Percentiles rank a stretch among this genome's conserved stretches.
phyloP scores from a whole-genome alignment of 2,329 filamentous ascomycete genomes.

The Aspergillus ibericus region DNA sequence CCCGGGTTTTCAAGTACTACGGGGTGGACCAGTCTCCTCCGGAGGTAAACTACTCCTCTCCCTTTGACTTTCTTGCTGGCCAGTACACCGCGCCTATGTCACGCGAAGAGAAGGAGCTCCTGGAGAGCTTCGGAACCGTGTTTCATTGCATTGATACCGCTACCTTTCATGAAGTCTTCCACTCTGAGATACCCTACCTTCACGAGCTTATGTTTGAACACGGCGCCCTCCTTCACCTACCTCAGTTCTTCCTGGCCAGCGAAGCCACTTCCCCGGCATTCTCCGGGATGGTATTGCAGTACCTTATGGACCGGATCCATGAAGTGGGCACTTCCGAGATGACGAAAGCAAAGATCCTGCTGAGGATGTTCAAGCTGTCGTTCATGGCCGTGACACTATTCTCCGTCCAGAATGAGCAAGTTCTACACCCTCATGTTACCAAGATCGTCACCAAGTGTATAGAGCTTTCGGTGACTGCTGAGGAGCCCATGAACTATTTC shows the following conservation, averaged over 20 bases:
- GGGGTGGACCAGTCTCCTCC: slow-evolving; percentile 76
- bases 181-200: slow-evolving; percentile 92
- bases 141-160: slow-evolving; percentile 98
- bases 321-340: slow-evolving; percentile 91
- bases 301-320: slow-evolving; percentile 94
- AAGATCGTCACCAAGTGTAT: slow-evolving; percentile 98
- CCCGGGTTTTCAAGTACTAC: slow-evolving; percentile 95
- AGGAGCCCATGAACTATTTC: slow-evolving; percentile 99
- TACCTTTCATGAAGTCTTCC: slow-evolving; percentile 97
- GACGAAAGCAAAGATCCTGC: slow-evolving; percentile 85
- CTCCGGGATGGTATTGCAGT: slow-evolving; percentile 95
- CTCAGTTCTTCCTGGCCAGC: slow-evolving; percentile 97
- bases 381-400: slow-evolving; percentile 99
- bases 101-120: slow-evolving; percentile 94
- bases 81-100: slow-evolving; percentile 92
- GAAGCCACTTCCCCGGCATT: slow-evolving; percentile 97
- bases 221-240: slow-evolving; percentile 87
- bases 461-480: slow-evolving; percentile 88
- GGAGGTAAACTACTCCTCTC: slow-evolving; percentile 74
- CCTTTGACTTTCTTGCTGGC: slow-evolving; percentile 89
- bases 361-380: slow-evolving; percentile 94
- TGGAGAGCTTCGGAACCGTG: slow-evolving; percentile 96
- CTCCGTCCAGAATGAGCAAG: slow-evolving; percentile 89
- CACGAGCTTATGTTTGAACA: slow-evolving; percentile 99
- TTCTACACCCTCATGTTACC: slow-evolving; percentile 91